Conservation (phyloP, 345 rosid species). For the Citrus unshiu region DNA sequence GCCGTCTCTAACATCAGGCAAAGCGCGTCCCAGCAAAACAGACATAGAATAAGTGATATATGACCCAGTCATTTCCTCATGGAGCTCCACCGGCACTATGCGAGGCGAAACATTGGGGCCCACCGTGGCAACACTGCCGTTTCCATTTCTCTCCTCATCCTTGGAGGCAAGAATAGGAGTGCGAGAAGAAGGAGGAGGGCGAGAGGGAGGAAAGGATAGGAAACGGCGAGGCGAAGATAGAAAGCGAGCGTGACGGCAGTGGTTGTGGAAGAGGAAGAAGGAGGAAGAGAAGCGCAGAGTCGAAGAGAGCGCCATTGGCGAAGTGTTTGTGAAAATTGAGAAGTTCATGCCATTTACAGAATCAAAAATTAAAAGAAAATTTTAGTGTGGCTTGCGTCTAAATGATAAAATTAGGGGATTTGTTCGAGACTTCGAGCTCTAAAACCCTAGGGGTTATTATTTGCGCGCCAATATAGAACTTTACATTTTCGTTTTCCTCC, state of each 20-base stretch:
- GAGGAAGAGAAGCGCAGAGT: constrained; percentile 64
- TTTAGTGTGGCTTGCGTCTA: not conserved
- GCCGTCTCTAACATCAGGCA: constrained; percentile 94
- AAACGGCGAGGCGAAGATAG: constrained; percentile 27
- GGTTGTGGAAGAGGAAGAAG: constrained; percentile 38
- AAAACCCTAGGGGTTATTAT: not conserved
- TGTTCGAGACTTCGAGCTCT: not conserved
- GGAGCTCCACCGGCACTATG: constrained; percentile 66
- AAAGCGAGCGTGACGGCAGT: constrained; percentile 20
- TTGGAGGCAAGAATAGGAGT: constrained; percentile 14
- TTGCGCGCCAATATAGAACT: too few species aligned
- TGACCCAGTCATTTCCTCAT: constrained; percentile 86
- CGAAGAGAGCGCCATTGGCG: constrained; percentile 59
- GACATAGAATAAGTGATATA: constrained; percentile 93
- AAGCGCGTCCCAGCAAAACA: constrained; percentile 87
- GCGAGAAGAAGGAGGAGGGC: constrained; percentile 18
- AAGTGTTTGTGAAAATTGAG: constrained; percentile 26
- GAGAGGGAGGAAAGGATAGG: constrained; percentile 31
- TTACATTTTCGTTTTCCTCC: too few species aligned
- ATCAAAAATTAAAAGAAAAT: not conserved
- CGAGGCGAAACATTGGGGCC: constrained; percentile 30
- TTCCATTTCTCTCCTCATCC: constrained; percentile 26
- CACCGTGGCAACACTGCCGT: constrained; percentile 39
- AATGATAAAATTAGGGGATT: not conserved
- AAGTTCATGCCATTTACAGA: constrained; percentile 34